phyloP scores from a whole-genome alignment of 2,329 filamentous ascomycete genomes.

The Herpotrichia juniperi region DNA sequence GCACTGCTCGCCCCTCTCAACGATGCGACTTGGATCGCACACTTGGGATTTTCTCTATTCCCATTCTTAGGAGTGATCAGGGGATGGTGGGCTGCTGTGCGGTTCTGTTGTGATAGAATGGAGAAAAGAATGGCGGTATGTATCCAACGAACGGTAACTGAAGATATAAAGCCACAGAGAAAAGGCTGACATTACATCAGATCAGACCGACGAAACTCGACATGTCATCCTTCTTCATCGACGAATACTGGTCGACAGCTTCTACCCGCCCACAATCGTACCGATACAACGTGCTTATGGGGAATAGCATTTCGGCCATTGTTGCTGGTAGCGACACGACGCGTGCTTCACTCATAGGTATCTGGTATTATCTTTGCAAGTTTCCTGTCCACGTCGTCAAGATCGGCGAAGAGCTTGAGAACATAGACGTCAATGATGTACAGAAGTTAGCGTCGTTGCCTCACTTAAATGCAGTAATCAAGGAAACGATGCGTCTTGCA shows the following conservation, averaged over 20 bases:
- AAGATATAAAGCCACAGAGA: too few relatives aligned
- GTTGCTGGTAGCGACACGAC: conserved; percentile 22
- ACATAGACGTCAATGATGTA: neutral
- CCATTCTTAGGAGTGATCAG: conserved; percentile 12
- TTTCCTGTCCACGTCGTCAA: conserved; percentile 14
- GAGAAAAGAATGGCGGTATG: conserved; percentile 10
- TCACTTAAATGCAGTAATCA: conserved; percentile 22
- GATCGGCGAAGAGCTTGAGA: conserved; percentile 12
- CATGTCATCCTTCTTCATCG: conserved; percentile 17
- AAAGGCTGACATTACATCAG: neutral
- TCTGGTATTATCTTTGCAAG: conserved; percentile 14
- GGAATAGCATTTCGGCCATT: conserved; percentile 9
- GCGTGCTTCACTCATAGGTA: conserved; percentile 13
- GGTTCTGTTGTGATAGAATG: conserved; percentile 18
- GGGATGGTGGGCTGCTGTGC: conserved; percentile 12
- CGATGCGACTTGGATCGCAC: conserved; percentile 18
- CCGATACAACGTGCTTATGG: conserved; percentile 7
- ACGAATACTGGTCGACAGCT: conserved; percentile 9
- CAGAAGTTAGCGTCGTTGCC: conserved; percentile 10
- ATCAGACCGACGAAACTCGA: conserved; percentile 7
- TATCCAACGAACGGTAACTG: neutral
- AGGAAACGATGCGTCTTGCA: conserved; percentile 19
- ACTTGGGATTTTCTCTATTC: conserved; percentile 11
- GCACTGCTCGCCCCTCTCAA: conserved; percentile 13
- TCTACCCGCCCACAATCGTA: neutral